Base-by-base conservation (phyloP, 139 green algal species). In the Gonium pectorale region DNA sequence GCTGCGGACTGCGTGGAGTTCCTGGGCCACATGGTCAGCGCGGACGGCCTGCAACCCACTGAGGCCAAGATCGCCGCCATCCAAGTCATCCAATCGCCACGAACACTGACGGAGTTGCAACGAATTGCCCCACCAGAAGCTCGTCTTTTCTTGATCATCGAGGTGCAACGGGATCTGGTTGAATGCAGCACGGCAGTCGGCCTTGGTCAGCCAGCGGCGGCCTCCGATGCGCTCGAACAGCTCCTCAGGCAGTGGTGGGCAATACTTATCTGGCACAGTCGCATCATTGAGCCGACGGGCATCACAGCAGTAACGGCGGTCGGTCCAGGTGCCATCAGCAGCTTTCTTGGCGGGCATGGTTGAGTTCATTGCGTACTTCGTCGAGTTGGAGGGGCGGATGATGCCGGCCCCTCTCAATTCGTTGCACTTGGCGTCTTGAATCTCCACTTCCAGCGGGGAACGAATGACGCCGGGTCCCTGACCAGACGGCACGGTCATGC, bases 171-270 rank as follows among this genome's bases (percentile, higher is more conserved):
- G 49, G 3, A 92, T 27, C 72, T 90, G 86, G 24, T 80, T 83
- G 43, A 86, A 92, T 6, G 75, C 89, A 21, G 72, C 44, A 3
- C 72, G 24, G 2, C 86, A 38, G 67, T 92, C 86, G 43, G 87
- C 59, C 35, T 87, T 89, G 37, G 29, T 66, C 31, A 89, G 81
- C 22, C 75, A 78, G 0, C 69, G 71, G 5, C 81, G 60, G 2
- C 40, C 56, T 1, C 60, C 44, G 5, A 86, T 77, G 1, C 19
- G 4, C 41, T 77, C 8, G 9, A 77, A 60, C 68, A 77, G 8
- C 6, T 77, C 43, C 43, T 77, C 68, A 0, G 29, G 27, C 8
- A 59, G 43, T 29, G 68, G 68, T 29, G 11, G 68, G 9, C 38
- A 51, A 73, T 88, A 82, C 1, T 44, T 21, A n/a, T 92, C 81